Base-by-base conservation (phyloP, 2,329 filamentous ascomycete genomes). In the Dendrostoma leiphaemia region DNA sequence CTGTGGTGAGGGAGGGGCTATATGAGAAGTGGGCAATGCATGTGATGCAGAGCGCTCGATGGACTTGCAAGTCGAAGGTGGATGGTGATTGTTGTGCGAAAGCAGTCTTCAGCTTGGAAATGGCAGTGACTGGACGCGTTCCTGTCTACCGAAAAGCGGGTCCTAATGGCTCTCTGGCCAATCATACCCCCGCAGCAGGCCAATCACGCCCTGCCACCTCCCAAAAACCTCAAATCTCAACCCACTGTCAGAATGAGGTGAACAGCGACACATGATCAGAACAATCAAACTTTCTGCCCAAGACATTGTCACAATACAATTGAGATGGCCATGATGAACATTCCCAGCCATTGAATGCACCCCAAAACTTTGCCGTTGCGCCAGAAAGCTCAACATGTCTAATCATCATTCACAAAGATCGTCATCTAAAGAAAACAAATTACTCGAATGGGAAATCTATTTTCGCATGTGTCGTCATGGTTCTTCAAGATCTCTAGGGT, bases 371-470 rank as follows among this genome's bases (percentile, higher is more conserved):
- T n/a, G n/a, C n/a, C n/a, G n/a, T n/a, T n/a, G 38, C 6, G 8
- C 10, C 13, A 13, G 3, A 4, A 7, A 13, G 34, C 34, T 37
- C 6, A n/a, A 37, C 34, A 37, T 6, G 17, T 37, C 13, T 17
- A 37, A 37, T 15, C 34, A 19, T 43, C 12, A 40, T 29, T 40
- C 45, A 48, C 31, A 34, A 50, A 34, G 38, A 17, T 48, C 31
- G 19, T 49, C 44, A 32, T 44, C 17, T 43, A 47, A 47, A 38
- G 28, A 54, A 58, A 59, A 59, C 45, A 59, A 48, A 51, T 48
- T 59, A 57, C 57, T 38, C 29, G 7, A 57, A 59, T 38, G 50
- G 57, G 57, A 57, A 59, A 54, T 46, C 44, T 59, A 46, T 59
- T 57, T 57, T 51, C 44, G 47, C 40, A 48, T 52, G 52, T 55